Percentiles rank a stretch among this genome's conserved stretches.
phyloP scores from a whole-genome alignment of 1,139 yeast genomes.

The Geotrichum candidum region DNA sequence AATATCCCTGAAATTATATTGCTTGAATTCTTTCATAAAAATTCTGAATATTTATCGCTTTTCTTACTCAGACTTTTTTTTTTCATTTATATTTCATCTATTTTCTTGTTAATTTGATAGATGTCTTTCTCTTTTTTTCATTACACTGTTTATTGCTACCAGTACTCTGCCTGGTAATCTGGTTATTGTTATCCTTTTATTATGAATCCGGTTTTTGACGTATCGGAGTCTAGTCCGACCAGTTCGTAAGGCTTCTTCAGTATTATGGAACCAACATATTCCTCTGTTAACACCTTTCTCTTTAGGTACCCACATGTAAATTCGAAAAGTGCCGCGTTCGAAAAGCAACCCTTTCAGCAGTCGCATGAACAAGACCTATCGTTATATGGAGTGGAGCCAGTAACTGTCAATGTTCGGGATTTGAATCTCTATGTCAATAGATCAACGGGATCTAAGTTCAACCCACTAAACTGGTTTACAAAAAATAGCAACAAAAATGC shows the following conservation, averaged over 20 bases:
- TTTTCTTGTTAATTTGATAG: too few species aligned
- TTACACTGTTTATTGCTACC: neutral
- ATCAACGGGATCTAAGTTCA: neutral
- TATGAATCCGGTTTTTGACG: neutral
- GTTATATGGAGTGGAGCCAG: slow-evolving; percentile 9
- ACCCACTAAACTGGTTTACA: neutral
- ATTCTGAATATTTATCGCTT: too few species aligned
- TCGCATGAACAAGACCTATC: slow-evolving; percentile 7
- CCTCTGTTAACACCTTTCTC: neutral
- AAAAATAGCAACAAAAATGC: neutral
- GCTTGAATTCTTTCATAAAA: too few species aligned
- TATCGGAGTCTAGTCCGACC: neutral
- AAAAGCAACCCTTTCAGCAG: neutral
- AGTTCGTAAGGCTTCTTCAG: neutral
- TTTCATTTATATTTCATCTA: too few species aligned
- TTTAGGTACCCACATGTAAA: neutral
- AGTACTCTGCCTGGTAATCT: neutral
- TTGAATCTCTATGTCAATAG: slow-evolving; percentile 6
- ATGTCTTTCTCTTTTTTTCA: neutral
- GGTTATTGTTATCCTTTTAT: neutral
- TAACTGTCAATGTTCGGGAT: slow-evolving; percentile 11
- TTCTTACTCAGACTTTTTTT: too few species aligned
- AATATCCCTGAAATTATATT: too few species aligned
- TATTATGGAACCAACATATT: neutral
- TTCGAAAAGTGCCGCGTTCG: neutral